Conservation (phyloP, 352 stramenopile species). For the Phytophthora multivora region DNA sequence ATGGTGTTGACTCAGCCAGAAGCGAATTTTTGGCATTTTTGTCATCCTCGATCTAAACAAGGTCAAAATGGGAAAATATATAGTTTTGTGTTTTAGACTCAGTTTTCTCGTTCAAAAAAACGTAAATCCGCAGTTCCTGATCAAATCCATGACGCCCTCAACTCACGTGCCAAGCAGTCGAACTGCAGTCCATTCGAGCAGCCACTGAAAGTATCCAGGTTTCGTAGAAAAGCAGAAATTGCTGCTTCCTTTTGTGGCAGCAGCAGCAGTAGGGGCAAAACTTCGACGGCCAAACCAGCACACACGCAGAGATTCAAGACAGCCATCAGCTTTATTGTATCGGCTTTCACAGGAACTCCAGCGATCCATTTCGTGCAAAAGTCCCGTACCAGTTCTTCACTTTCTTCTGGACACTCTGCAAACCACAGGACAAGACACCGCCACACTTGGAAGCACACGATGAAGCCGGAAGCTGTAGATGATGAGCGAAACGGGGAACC, state of each 20-base stretch:
- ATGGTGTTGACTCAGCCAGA: too few species aligned
- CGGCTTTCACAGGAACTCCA: not conserved
- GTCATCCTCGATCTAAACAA: too few species aligned
- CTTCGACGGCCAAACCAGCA: constrained; percentile 1
- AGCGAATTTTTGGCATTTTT: too few species aligned
- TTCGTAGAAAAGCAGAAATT: constrained; percentile 2
- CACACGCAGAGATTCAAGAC: constrained; percentile 6
- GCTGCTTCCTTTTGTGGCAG: constrained; percentile 7
- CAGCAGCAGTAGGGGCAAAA: constrained; percentile 17
- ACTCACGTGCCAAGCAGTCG: constrained; percentile 4
- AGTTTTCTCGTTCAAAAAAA: too few species aligned
- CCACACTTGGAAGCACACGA: constrained; percentile 5
- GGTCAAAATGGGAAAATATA: too few species aligned
- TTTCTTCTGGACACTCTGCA: constrained; percentile 6
- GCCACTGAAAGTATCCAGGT: constrained; percentile 4
- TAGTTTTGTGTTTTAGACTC: too few species aligned
- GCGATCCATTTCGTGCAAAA: constrained; percentile 17
- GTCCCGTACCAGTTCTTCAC: not conserved
- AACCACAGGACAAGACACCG: constrained; percentile 12
- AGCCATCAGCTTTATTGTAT: not conserved
- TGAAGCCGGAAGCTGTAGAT: not conserved
- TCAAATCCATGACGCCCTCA: constrained; percentile 6
- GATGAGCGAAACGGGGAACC: not conserved
- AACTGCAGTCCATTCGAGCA: constrained; percentile 14
- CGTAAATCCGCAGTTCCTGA: too few species aligned